phyloP scores from a whole-genome alignment of 2,329 filamentous ascomycete species.

The Xylariaceae sp. region DNA sequence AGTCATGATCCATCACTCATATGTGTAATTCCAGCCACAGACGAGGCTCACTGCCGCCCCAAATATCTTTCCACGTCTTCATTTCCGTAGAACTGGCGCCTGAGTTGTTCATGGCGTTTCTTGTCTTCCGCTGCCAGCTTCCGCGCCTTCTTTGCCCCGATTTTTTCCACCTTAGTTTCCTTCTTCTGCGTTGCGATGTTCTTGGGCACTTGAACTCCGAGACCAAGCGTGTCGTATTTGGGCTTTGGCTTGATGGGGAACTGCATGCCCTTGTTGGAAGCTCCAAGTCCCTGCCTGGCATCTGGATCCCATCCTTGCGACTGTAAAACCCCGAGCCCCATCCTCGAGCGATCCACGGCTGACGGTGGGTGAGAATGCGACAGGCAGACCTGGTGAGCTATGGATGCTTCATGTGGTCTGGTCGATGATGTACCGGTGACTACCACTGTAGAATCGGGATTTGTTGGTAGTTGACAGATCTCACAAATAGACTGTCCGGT shows the following conservation, averaged over 20 bases:
- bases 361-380: slow-evolving; percentile 71
- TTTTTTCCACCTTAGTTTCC: slow-evolving; percentile 40
- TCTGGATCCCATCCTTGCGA: slow-evolving; percentile 75
- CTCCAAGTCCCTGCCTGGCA: slow-evolving; percentile 68
- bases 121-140: slow-evolving; percentile 61
- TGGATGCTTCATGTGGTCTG: slow-evolving; percentile 54
- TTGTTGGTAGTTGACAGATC: slow-evolving; percentile 59
- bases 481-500: slow-evolving; percentile 43
- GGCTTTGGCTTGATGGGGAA: slow-evolving; percentile 70
- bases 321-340: slow-evolving; percentile 65
- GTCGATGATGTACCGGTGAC: slow-evolving; percentile 4
- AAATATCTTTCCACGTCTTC: slow-evolving; percentile 77
- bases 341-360: slow-evolving; percentile 65
- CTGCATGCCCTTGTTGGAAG: slow-evolving; percentile 66
- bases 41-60: slow-evolving; percentile 31
- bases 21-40: too few relatives aligned
- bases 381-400: slow-evolving; percentile 70
- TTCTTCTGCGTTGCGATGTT: slow-evolving; percentile 39
- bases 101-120: slow-evolving; percentile 61
- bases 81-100: slow-evolving; percentile 69
- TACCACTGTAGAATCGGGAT: slow-evolving; percentile 15
- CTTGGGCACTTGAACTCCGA: slow-evolving; percentile 56
- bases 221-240: slow-evolving; percentile 73
- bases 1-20: not conserved
- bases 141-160: slow-evolving; percentile 70